These are phyloP conservation scores for Phanerochaete carnosa DNA, from an alignment of 768 basidiomycete species.

Conservation along the genomic window DNA sequence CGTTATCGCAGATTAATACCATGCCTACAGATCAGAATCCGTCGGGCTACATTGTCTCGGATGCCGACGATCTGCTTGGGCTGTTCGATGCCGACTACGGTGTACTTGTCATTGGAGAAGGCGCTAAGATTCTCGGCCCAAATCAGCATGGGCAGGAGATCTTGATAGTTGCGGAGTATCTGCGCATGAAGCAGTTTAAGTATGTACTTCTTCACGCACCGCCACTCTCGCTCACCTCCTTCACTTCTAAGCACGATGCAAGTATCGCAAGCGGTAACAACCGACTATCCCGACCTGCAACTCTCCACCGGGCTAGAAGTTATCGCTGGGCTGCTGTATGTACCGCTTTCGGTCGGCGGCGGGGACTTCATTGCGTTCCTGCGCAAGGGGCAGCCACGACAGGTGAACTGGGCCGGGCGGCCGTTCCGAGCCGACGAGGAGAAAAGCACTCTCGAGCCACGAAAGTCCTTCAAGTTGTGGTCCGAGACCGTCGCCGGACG, in stretches of 20 bases:
- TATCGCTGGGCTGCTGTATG: conserved; percentile 71
- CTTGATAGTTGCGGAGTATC: conserved; percentile 74
- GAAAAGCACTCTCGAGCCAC: conserved; percentile 55
- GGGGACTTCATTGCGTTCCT: conserved; percentile 81
- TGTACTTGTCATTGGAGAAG: conserved; percentile 67
- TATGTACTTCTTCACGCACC: conserved; percentile 30
- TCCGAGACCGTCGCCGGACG: conserved; percentile 68
- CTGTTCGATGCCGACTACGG: conserved; percentile 81
- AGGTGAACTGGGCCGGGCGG: conserved; percentile 78
- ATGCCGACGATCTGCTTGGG: conserved; percentile 73
- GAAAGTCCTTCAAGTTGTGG: conserved; percentile 81
- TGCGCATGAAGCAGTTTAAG: conserved; percentile 70
- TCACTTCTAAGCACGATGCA: conserved; percentile 51
- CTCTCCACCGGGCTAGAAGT: conserved; percentile 56
- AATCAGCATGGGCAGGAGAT: conserved; percentile 76
- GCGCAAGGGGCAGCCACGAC: conserved; percentile 67
- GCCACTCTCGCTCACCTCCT: neutral
- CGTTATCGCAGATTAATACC: conserved; percentile 56
- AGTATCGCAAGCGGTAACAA: conserved; percentile 62
- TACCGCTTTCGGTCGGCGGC: conserved; percentile 69
- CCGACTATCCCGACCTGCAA: conserved; percentile 71
- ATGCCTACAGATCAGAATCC: conserved; percentile 65
- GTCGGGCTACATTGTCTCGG: conserved; percentile 75
- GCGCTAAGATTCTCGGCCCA: conserved; percentile 66
- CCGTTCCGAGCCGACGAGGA: conserved; percentile 46